phyloP scores from a whole-genome alignment of 306 rosid genomes.

The Castanea crenata region DNA sequence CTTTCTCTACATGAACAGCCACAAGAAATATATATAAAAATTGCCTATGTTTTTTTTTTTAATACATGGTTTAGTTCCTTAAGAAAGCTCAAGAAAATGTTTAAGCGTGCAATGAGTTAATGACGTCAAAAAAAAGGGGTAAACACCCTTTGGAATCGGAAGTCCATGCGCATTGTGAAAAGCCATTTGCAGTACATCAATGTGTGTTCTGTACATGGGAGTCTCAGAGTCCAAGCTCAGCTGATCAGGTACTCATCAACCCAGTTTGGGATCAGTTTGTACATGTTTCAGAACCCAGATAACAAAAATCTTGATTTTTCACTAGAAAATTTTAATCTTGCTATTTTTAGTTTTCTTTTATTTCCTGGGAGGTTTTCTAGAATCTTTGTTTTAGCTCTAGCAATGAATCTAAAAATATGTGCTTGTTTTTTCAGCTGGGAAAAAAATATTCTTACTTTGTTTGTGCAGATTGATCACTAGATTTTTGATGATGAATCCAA shows the following conservation, averaged over 20 bases:
- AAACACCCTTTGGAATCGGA: neutral
- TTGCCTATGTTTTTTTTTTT: neutral
- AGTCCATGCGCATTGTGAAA: conserved; percentile 4
- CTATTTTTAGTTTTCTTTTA: neutral
- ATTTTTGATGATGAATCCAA: conserved; percentile 20
- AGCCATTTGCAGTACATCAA: neutral
- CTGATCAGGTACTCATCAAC: conserved; percentile 28
- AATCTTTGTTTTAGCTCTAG: neutral
- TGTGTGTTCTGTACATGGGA: neutral
- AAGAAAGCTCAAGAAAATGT: neutral
- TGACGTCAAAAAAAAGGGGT: neutral
- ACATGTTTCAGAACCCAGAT: conserved; percentile 30
- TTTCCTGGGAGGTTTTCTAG: neutral
- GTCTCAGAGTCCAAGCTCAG: conserved; percentile 13
- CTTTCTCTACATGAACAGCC: neutral
- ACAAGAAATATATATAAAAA: neutral
- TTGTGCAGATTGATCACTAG: conserved; percentile 27
- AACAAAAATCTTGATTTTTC: neutral
- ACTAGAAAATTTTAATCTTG: neutral
- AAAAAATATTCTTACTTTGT: neutral
- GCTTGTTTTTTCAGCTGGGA: conserved; percentile 17
- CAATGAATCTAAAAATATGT: neutral
- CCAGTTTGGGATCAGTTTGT: conserved; percentile 2
- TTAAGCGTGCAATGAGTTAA: neutral
- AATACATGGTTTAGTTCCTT: neutral